Conservation (phyloP, 1,139 yeast species). For the Zhuliangozyma blackwelliae region DNA sequence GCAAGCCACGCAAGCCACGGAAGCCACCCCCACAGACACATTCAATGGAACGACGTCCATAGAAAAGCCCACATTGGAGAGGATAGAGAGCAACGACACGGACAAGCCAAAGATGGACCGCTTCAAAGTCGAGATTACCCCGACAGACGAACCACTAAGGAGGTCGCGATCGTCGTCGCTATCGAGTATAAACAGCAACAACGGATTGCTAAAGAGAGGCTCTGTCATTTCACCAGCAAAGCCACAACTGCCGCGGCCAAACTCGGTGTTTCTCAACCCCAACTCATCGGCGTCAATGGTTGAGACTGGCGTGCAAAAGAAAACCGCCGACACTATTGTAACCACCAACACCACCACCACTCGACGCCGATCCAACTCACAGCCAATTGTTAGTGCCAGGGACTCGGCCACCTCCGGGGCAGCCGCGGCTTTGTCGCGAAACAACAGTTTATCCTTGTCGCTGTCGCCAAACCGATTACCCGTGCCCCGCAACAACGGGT, state of each 20-base stretch:
- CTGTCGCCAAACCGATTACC: too few relatives aligned
- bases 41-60: too few relatives aligned
- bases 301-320: slow-evolving; percentile 2
- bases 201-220: slow-evolving; percentile 10
- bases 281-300: slow-evolving; percentile 17
- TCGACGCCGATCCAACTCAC: slow-evolving; percentile 38
- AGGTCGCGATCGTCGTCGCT: slow-evolving; percentile 26
- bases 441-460: too few relatives aligned
- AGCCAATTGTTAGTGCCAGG: slow-evolving; percentile 22
- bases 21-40: too few relatives aligned
- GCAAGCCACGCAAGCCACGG: background rate
- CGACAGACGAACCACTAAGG: too few relatives aligned
- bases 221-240: slow-evolving; percentile 20
- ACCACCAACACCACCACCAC: slow-evolving; percentile 10
- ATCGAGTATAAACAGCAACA: slow-evolving; percentile 22
- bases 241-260: slow-evolving; percentile 17
- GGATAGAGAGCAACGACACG: too few relatives aligned
- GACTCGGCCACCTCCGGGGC: slow-evolving; percentile 30
- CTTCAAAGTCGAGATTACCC: too few relatives aligned
- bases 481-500: too few relatives aligned
- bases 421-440: slow-evolving; percentile 27
- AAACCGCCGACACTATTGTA: slow-evolving; percentile 7
- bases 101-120: too few relatives aligned
- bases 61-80: too few relatives aligned
- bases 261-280: slow-evolving; percentile 23